Percentiles rank a stretch among this genome's conserved stretches.
Evolutionary conservation across 148 eudicot genomes (phyloP).

Genomic region (Cornus florida): DNA sequence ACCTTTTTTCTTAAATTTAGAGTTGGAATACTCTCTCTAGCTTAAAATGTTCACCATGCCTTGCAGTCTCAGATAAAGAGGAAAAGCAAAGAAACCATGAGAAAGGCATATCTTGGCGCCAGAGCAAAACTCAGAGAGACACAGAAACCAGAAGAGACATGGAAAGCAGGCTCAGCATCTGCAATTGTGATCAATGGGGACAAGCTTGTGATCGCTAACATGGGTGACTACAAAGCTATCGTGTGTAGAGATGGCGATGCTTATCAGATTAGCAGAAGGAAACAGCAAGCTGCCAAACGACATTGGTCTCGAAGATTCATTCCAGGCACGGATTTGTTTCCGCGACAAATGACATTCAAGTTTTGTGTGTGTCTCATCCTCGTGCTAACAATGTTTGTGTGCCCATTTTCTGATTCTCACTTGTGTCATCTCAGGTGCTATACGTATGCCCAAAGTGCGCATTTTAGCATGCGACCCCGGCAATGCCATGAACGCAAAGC

Average conservation of each 20-base stretch:
- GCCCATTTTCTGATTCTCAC: background rate
- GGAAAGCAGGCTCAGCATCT: slow-evolving; percentile 47
- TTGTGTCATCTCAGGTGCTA: slow-evolving; percentile 33
- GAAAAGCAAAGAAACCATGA: slow-evolving; percentile 58
- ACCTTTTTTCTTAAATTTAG: background rate
- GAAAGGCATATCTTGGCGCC: slow-evolving; percentile 50
- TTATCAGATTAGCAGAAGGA: slow-evolving; percentile 40
- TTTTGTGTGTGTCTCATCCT: background rate
- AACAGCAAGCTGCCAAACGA: slow-evolving; percentile 26
- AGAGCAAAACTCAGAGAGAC: slow-evolving; percentile 35
- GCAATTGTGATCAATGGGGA: slow-evolving; percentile 62
- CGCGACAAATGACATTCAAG: background rate
- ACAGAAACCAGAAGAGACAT: slow-evolving; percentile 22
- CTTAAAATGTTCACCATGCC: background rate
- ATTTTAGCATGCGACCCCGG: slow-evolving; percentile 20
- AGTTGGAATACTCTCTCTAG: background rate
- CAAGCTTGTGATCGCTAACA: slow-evolving; percentile 65
- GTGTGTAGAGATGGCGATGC: slow-evolving; percentile 75
- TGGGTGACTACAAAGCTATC: slow-evolving; percentile 72
- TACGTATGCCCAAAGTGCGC: slow-evolving; percentile 44
- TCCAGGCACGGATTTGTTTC: slow-evolving; percentile 33
- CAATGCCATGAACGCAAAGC: slow-evolving; percentile 23
- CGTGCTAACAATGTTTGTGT: too few species aligned
- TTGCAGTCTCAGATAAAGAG: slow-evolving; percentile 44
- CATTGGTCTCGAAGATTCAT: slow-evolving; percentile 61